Percentiles rank a stretch among this genome's conserved stretches.
These are phyloP conservation scores for Tricholoma sp. DNA, from an alignment of 768 basidiomycete species.

Conservation along the genomic window DNA sequence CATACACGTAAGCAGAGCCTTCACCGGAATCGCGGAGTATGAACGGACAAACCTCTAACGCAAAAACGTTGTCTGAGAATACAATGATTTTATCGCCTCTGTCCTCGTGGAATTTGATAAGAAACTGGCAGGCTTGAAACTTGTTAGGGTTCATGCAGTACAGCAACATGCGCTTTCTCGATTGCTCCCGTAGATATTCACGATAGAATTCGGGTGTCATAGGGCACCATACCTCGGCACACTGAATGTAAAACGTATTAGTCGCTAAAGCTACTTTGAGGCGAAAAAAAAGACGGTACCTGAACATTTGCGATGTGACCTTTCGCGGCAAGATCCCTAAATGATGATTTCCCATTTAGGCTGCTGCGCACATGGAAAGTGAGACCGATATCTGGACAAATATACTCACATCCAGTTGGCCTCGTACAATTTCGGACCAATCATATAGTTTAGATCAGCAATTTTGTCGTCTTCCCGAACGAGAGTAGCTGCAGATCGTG, in stretches of 20 bases:
- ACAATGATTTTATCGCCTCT: slow-evolving; percentile 99
- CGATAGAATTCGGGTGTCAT: slow-evolving; percentile 99
- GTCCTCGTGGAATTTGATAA: slow-evolving; percentile 97
- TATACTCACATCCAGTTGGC: slow-evolving; percentile 91
- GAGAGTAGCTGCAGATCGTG: slow-evolving; percentile 67
- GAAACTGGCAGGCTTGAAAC: slow-evolving; percentile 98
- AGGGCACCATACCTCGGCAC: slow-evolving; percentile 99
- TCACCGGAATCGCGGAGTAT: not conserved
- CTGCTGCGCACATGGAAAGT: slow-evolving; percentile 11
- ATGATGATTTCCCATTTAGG: slow-evolving; percentile 6
- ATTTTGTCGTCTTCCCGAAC: slow-evolving; percentile 99
- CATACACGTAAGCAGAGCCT: not conserved
- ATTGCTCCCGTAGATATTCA: slow-evolving; percentile 91
- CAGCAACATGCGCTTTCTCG: slow-evolving; percentile 89
- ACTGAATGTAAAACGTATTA: slow-evolving; percentile 42
- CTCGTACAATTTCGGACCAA: slow-evolving; percentile 98
- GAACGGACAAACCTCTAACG: slow-evolving; percentile 73
- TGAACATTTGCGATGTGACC: slow-evolving; percentile 99
- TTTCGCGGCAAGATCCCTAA: slow-evolving; percentile 90
- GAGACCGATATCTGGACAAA: slow-evolving; percentile 5
- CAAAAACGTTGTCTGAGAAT: slow-evolving; percentile 97
- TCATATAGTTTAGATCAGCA: slow-evolving; percentile 97
- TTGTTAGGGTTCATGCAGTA: slow-evolving; percentile 99
- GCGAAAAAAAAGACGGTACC: slow-evolving; percentile 36
- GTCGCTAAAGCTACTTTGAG: not conserved